Base-by-base conservation (phyloP, 1,284 basidiomycete genomes). In the Ustilago cynodontis region DNA sequence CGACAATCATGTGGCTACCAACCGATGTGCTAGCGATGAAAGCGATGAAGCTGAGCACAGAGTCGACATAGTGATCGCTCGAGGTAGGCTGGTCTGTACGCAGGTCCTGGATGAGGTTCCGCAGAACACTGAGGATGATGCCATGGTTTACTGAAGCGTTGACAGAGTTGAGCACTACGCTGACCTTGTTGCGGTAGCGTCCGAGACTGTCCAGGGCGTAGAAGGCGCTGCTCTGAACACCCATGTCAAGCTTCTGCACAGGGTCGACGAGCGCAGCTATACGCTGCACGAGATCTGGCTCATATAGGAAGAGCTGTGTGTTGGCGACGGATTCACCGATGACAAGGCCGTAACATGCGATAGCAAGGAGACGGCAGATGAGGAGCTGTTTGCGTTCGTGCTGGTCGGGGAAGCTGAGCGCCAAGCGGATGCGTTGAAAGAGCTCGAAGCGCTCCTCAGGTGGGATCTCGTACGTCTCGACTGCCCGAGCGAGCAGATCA, bases 131-230 rank as follows among this genome's bases (percentile, higher is more conserved):
- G 37, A 84, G 68, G 54, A 85, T 74, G 53, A 94, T 92, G 16
- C 97, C 97, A 84, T 99, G 97, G 82, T 94, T 98, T 70, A 98
- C 94, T 57, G 94, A 94, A 20, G 94, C 95, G 83, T 97, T 97
- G 55, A 98, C 90, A 1, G 95, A 92, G 16, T 92, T 92, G 49
- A 98, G 88, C 31, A 98, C 94, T 82, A 98, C 96, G 74, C 91
- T 90, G 41, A 93, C 89, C 84, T 92, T 94, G 73, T 88, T 89
- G 65, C 94, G 90, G 85, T 97, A 96, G 73, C 94, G 90, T 5
- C 92, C 92, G 65, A 97, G 90, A 4, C 93, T 93, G 86, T 99
- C 97, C 59, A 99, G 88, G 11, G 94, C 93, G 56, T 93, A 90
- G 64, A 99, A 89, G 14, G 94, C 93, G 3, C 93, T 92, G 1